These are phyloP conservation scores for Platanthera zijinensis DNA, from an alignment of 106 monocot genomes.

Conservation along the genomic window DNA sequence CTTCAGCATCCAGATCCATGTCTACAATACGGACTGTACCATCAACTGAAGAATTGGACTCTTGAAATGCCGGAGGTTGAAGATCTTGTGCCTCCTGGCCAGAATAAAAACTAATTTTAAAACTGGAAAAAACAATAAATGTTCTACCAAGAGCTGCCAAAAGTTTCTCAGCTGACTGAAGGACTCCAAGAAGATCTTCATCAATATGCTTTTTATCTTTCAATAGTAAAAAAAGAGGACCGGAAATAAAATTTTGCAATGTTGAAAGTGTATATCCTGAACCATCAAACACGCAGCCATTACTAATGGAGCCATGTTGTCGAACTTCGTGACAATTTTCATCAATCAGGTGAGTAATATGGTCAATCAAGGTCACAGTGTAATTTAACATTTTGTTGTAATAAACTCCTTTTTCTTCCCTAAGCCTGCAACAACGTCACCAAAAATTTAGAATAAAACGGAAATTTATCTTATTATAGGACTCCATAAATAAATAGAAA, in stretches of 20 bases:
- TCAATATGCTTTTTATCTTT: conserved; percentile 13
- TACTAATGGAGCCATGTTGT: conserved; percentile 12
- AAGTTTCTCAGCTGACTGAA: conserved; percentile 50
- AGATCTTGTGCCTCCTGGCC: conserved; percentile 7
- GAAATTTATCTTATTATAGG: not conserved
- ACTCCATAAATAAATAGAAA: not conserved
- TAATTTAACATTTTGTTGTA: conserved; percentile 18
- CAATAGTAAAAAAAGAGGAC: conserved; percentile 41
- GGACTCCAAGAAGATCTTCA: conserved; percentile 18
- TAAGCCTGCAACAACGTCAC: conserved; percentile 31
- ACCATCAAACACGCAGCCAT: conserved; percentile 30
- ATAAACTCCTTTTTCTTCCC: conserved; percentile 20
- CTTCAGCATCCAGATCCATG: conserved; percentile 64
- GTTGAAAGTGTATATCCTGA: conserved; percentile 35
- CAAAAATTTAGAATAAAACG: not conserved
- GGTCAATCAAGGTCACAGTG: conserved; percentile 35
- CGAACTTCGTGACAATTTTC: conserved; percentile 43
- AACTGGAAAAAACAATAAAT: conserved; percentile 21
- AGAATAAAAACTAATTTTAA: conserved; percentile 8
- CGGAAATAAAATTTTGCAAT: conserved; percentile 41
- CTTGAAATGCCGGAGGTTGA: conserved; percentile 19
- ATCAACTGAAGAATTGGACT: conserved; percentile 19
- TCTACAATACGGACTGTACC: conserved; percentile 39
- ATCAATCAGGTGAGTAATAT: conserved; percentile 34
- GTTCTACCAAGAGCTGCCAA: conserved; percentile 41